Conservation (phyloP, 2,329 filamentous ascomycete genomes). For the Phialophora verrucosa region DNA sequence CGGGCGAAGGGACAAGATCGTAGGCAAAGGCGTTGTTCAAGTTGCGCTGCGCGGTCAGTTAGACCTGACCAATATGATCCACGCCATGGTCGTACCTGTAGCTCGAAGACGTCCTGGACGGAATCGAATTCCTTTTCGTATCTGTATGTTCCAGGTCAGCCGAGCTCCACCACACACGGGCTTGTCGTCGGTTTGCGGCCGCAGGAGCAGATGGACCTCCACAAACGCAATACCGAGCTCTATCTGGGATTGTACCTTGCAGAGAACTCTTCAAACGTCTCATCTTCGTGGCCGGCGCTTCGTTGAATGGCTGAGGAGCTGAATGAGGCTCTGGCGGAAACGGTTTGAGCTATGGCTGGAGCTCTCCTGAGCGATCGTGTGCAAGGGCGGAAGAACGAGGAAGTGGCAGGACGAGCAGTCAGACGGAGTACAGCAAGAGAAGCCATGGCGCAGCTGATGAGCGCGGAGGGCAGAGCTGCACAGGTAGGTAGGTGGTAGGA, state of each 20-base stretch:
- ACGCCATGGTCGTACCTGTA: constrained; percentile 71
- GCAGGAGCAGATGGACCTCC: not conserved
- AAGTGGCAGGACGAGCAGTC: constrained; percentile 67
- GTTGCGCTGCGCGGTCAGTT: constrained; percentile 69
- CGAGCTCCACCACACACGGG: constrained; percentile 40
- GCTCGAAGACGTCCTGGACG: constrained; percentile 99
- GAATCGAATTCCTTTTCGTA: constrained; percentile 99
- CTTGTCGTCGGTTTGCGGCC: not conserved
- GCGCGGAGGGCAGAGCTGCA: constrained; percentile 7
- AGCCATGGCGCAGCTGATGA: constrained; percentile 60
- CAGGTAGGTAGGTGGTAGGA: constrained; percentile 21
- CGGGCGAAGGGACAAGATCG: constrained; percentile 95
- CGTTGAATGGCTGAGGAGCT: constrained; percentile 61
- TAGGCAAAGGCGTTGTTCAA: constrained; percentile 99
- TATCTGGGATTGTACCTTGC: constrained; percentile 71
- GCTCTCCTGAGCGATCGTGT: constrained; percentile 37
- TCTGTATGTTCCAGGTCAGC: constrained; percentile 59
- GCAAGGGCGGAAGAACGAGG: constrained; percentile 37
- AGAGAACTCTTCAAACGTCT: constrained; percentile 99
- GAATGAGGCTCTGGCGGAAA: constrained; percentile 43
- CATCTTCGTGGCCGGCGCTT: constrained; percentile 75
- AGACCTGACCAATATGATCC: constrained; percentile 2
- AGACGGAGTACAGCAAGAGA: constrained; percentile 72
- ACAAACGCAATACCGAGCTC: constrained; percentile 6
- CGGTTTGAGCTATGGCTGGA: constrained; percentile 35